A percentile compares a stretch with the other conserved stretches of the same genome.
Conservation (phyloP, 805 yeast genomes). For the Nakazawaea anatomiae region DNA sequence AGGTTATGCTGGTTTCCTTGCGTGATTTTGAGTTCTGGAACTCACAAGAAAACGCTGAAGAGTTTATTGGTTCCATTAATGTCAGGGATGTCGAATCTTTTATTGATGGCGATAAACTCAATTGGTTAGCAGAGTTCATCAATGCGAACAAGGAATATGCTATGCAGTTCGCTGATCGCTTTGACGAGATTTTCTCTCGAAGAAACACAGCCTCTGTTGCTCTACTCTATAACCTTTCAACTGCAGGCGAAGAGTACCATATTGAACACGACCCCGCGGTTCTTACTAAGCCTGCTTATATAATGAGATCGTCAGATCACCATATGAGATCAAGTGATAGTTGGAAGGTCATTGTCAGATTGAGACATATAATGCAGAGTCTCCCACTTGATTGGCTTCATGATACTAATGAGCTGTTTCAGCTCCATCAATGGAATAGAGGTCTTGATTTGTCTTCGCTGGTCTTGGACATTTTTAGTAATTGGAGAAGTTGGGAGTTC, state of each 20-base stretch:
- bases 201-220: slow-evolving; percentile 23
- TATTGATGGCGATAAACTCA: slow-evolving; percentile 14
- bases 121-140: slow-evolving; percentile 20
- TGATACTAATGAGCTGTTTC: slow-evolving; percentile 25
- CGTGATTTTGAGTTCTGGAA: slow-evolving; percentile 31
- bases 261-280: slow-evolving; percentile 85
- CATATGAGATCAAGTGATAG: slow-evolving; percentile 79
- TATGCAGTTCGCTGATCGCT: neutral
- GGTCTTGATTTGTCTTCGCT: slow-evolving; percentile 39
- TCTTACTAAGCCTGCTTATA: slow-evolving; percentile 81
- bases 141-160: neutral
- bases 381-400: slow-evolving; percentile 50
- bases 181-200: neutral
- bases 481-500: slow-evolving; percentile 94
- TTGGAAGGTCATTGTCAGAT: slow-evolving; percentile 79
- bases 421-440: slow-evolving; percentile 27
- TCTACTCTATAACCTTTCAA: slow-evolving; percentile 33
- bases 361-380: slow-evolving; percentile 64
- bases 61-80: slow-evolving; percentile 10
- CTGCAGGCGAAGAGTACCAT: slow-evolving; percentile 32
- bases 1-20: slow-evolving; percentile 3
- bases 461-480: slow-evolving; percentile 53
- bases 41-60: slow-evolving; percentile 16
- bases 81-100: slow-evolving; percentile 5
- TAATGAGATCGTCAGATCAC: slow-evolving; percentile 60